Conservation (phyloP, 805 yeast species). For the Cyberlindnera suaveolens region DNA sequence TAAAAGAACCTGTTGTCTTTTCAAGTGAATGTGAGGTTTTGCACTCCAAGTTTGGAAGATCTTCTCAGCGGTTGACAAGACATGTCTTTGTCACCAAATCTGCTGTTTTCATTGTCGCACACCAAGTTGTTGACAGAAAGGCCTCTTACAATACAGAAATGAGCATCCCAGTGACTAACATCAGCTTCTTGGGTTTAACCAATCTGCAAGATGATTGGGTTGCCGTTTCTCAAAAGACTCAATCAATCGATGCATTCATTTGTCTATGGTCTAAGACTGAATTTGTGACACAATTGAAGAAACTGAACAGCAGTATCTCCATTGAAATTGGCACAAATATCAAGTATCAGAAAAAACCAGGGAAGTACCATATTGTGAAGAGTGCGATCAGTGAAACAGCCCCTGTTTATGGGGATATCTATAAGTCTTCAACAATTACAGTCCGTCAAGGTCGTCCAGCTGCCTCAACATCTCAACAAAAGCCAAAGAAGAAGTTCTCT, state of each 20-base stretch:
- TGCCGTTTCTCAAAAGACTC: slow-evolving; percentile 39
- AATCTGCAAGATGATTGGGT: slow-evolving; percentile 89
- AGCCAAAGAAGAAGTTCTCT: slow-evolving; percentile 55
- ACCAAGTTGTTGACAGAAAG: slow-evolving; percentile 59
- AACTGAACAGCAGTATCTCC: slow-evolving; percentile 48
- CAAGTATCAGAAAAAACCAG: slow-evolving; percentile 86
- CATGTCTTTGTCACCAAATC: slow-evolving; percentile 62
- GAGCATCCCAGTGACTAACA: slow-evolving; percentile 50
- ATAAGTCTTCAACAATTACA: slow-evolving; percentile 83
- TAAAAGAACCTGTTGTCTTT: slow-evolving; percentile 65
- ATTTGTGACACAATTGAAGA: slow-evolving; percentile 66
- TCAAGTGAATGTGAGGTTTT: slow-evolving; percentile 79
- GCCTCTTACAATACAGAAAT: slow-evolving; percentile 57
- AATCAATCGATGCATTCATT: slow-evolving; percentile 69
- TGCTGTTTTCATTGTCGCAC: slow-evolving; percentile 65
- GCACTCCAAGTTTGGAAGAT: slow-evolving; percentile 85
- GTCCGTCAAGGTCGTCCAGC: slow-evolving; percentile 79
- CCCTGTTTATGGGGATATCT: slow-evolving; percentile 62
- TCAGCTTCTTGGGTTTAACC: slow-evolving; percentile 63
- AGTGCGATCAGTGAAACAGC: slow-evolving; percentile 56
- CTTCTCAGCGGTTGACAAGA: slow-evolving; percentile 72
- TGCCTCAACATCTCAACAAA: slow-evolving; percentile 58
- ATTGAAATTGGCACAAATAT: slow-evolving; percentile 67
- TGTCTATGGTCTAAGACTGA: slow-evolving; percentile 88
- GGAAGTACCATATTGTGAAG: slow-evolving; percentile 68